Conservation (phyloP, 148 eudicot species). For the Cornus florida region DNA sequence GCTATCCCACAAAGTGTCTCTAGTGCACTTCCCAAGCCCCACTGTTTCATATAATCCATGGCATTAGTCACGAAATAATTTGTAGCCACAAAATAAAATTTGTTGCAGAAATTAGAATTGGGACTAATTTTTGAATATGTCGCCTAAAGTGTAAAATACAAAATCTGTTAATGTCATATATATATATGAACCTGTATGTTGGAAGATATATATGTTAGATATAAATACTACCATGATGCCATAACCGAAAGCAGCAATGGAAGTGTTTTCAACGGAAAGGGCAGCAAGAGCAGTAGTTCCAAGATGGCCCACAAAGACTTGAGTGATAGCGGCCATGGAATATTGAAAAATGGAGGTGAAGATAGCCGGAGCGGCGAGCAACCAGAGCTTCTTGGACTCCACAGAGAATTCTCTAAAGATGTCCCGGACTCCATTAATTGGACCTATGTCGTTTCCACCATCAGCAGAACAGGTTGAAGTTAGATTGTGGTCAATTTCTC, state of each 20-base stretch:
- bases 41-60: conserved; percentile 1
- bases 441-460: conserved; percentile 9
- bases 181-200: too few species aligned
- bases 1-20: conserved; percentile 44
- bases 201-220: too few species aligned
- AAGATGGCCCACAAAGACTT: conserved; percentile 36
- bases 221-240: conserved; percentile 30
- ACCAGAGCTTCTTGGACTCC: conserved; percentile 37
- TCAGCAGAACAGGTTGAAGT: conserved; percentile 4
- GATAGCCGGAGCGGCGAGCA: conserved; percentile 41
- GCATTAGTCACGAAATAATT: background rate
- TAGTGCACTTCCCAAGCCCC: conserved; percentile 42
- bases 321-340: conserved; percentile 35
- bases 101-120: too few species aligned
- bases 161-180: too few species aligned
- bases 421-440: background rate
- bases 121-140: too few species aligned
- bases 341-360: conserved; percentile 33
- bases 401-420: conserved; percentile 8
- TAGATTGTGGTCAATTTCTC: background rate
- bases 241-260: conserved; percentile 27
- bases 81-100: background rate
- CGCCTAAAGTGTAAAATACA: too few species aligned
- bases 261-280: conserved; percentile 32
- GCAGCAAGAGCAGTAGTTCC: conserved; percentile 38